Conservation (phyloP, 2,329 filamentous ascomycete species). For the Chaetomium strumarium region DNA sequence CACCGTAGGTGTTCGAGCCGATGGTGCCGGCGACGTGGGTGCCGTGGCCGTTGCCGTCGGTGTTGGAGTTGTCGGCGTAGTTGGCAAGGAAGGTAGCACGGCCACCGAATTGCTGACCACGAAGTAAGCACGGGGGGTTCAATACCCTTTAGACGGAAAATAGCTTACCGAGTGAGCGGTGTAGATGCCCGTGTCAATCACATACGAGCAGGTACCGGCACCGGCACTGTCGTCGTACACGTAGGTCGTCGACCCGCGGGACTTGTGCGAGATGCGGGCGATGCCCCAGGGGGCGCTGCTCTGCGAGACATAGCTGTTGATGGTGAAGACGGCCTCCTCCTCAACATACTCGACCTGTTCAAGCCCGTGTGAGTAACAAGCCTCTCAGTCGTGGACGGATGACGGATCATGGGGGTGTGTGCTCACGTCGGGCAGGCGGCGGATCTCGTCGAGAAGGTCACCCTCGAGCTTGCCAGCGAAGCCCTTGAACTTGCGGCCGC, state of each 20-base stretch:
- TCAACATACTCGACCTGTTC: slow-evolving; percentile 31
- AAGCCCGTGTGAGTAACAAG: slow-evolving; percentile 8
- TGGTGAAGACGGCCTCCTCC: slow-evolving; percentile 27
- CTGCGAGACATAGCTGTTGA: slow-evolving; percentile 27
- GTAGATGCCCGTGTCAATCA: slow-evolving; percentile 46
- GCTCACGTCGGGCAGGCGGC: slow-evolving; percentile 23
- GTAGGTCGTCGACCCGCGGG: slow-evolving; percentile 24
- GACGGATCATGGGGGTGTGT: neutral
- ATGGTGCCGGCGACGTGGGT: slow-evolving; percentile 44
- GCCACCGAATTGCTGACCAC: slow-evolving; percentile 33
- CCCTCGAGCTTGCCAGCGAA: slow-evolving; percentile 26
- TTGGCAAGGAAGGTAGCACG: slow-evolving; percentile 37
- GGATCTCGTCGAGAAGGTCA: slow-evolving; percentile 22
- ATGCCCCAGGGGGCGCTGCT: slow-evolving; percentile 27
- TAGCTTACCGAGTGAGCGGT: slow-evolving; percentile 31
- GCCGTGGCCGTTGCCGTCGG: slow-evolving; percentile 42
- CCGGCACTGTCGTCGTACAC: slow-evolving; percentile 28
- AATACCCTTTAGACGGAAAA: neutral
- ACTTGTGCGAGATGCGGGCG: slow-evolving; percentile 25
- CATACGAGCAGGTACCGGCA: slow-evolving; percentile 29
- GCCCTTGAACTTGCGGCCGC: slow-evolving; percentile 26
- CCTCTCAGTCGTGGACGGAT: too few relatives aligned
- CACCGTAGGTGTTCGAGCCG: slow-evolving; percentile 37
- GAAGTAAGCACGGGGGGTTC: neutral
- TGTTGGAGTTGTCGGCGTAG: slow-evolving; percentile 33